Conservation (phyloP, 495 filamentous ascomycete species). For the Xylaria telfairii region DNA sequence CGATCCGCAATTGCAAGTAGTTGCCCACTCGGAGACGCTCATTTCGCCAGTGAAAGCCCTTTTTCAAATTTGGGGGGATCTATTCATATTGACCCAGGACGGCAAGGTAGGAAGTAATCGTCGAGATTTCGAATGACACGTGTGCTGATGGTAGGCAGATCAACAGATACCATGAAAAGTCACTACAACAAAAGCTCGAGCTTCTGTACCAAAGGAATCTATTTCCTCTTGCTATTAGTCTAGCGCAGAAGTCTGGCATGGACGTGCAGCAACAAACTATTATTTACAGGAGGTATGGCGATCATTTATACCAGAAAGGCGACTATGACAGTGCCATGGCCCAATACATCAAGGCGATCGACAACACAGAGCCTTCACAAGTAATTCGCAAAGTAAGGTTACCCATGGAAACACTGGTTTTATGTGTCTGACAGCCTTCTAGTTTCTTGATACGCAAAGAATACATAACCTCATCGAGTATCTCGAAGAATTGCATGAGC, state of each 20-base stretch:
- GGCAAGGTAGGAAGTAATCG: constrained; percentile 70
- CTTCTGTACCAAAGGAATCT: constrained; percentile 93
- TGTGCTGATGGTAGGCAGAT: constrained; percentile 57
- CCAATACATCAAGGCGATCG: constrained; percentile 94
- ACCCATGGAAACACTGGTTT: not conserved
- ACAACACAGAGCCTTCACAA: constrained; percentile 92
- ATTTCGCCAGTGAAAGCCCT: constrained; percentile 77
- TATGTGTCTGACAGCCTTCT: constrained; percentile 33
- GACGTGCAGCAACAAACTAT: constrained; percentile 82
- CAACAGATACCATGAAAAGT: constrained; percentile 90
- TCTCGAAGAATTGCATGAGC: constrained; percentile 93
- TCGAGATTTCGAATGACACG: not conserved
- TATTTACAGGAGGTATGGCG: constrained; percentile 92
- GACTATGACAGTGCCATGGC: constrained; percentile 98
- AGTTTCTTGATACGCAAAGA: constrained; percentile 93
- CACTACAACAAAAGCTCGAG: constrained; percentile 87
- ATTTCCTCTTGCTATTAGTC: constrained; percentile 87
- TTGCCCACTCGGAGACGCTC: constrained; percentile 86
- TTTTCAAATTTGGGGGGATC: constrained; percentile 88
- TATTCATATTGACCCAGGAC: constrained; percentile 86
- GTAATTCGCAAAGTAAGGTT: constrained; percentile 80
- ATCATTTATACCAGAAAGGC: constrained; percentile 92
- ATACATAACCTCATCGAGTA: constrained; percentile 99
- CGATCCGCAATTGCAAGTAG: constrained; percentile 87
- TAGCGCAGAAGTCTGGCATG: constrained; percentile 86